Percentiles rank a stretch among this genome's conserved stretches.
These are phyloP conservation scores for Colletotrichum chrysophilum DNA, from an alignment of 2,329 filamentous ascomycete genomes.

Conservation along the genomic window DNA sequence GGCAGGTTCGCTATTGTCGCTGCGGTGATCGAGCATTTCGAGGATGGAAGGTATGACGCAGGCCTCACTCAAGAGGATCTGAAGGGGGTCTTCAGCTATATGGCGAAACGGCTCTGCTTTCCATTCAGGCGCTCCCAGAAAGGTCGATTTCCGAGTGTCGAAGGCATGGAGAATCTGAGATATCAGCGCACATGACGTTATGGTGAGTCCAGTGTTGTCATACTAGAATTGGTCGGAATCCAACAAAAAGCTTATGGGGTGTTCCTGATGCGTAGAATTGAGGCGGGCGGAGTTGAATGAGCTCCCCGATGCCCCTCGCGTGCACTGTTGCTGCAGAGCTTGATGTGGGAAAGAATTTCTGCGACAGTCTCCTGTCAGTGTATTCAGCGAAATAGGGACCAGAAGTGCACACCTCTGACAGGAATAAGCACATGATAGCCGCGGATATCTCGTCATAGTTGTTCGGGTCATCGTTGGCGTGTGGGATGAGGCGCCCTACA, in stretches of 20 bases:
- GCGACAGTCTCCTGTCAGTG: not conserved
- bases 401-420: constrained; percentile 26
- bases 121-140: constrained; percentile 35
- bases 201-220: too few species aligned
- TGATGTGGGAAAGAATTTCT: constrained; percentile 36
- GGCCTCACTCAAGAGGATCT: constrained; percentile 34
- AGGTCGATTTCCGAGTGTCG: constrained; percentile 30
- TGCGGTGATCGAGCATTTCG: not conserved
- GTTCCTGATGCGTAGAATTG: constrained; percentile 34
- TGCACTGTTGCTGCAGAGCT: constrained; percentile 32
- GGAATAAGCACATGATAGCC: constrained; percentile 40
- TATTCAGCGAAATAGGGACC: rapidly evolving
- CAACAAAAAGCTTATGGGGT: constrained; percentile 42
- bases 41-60: constrained; percentile 30
- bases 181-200: too few species aligned
- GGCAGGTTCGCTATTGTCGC: not conserved
- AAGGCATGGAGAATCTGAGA: constrained; percentile 35
- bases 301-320: constrained; percentile 34
- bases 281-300: constrained; percentile 36
- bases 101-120: constrained; percentile 32
- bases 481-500: constrained; percentile 26
- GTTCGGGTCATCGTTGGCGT: constrained; percentile 1
- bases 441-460: constrained; percentile 30
- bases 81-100: constrained; percentile 31
- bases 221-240: constrained; percentile 44